Base-by-base conservation (phyloP, 352 stramenopile genomes). In the Phytophthora chlamydospora region DNA sequence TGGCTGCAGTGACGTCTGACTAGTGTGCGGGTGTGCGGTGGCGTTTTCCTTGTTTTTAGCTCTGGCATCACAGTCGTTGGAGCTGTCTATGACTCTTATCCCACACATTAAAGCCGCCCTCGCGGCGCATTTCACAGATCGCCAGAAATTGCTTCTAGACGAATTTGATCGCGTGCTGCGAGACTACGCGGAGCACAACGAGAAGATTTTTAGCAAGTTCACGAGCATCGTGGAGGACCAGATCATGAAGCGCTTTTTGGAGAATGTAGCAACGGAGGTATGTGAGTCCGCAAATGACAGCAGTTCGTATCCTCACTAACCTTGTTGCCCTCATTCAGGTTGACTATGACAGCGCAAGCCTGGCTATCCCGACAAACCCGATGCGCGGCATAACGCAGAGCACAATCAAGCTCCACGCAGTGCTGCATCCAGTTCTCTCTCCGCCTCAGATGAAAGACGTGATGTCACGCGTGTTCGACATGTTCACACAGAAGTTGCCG, bases 181-280 rank as follows among this genome's bases (percentile, higher is more conserved):
- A 47, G 96, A 98, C 69, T 98, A 98, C 60, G 81, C 83, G 5
- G 96, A 99, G 50, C 96, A 99, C 75, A 97, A 96, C 62, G 92
- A 98, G 70, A 98, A 98, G 62, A 98, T 99, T 64, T 90, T 98
- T 47, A 96, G 85, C 66, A 99, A 99, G 66, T 98, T 99, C 74
- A 97, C 98, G 0, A 97, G 83, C 49, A 99, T 99, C 49, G 97
- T 99, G 51, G 95, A 97, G 65, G 95, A 98, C 52, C 86, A 95
- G 59, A 98, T 98, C 67, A 96, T 99, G 71, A 97, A 98, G 60
- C 82, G 96, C 4, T 91, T 89, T 48, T 45, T 96, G 41, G 85
- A 94, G 49, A 91, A 91, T 32, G 72, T 94, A 40, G 74, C 84
- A 27, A 75, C 76, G 6, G 82, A 92, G 56, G 79, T 85, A 32